phyloP scores from a whole-genome alignment of 495 filamentous ascomycete species.

The Neurospora sp. region DNA sequence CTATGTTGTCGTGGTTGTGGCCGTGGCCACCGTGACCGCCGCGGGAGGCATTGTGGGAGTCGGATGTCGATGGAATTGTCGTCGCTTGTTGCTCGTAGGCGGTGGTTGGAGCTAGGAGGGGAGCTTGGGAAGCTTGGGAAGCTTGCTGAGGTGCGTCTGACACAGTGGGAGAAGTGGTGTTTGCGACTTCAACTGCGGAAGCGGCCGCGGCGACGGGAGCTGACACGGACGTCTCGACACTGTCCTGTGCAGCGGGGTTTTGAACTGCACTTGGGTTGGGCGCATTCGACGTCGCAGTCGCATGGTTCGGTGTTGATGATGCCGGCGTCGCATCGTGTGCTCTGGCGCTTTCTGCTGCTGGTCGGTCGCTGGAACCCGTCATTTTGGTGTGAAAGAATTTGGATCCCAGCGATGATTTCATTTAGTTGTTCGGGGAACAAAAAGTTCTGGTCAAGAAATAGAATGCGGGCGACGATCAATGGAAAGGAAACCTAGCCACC shows the following conservation, averaged over 20 bases:
- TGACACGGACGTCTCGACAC: not conserved
- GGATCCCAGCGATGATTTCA: not conserved
- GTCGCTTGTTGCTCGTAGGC: not conserved
- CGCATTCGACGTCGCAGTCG: not conserved
- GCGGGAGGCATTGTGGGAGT: too few species aligned
- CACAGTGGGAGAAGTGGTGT: not conserved
- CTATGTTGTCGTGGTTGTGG: constrained; percentile 9
- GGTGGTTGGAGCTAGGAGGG: not conserved
- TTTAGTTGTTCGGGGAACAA: not conserved
- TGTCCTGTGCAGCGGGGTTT: not conserved
- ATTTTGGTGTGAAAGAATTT: not conserved
- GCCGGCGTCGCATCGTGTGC: not conserved
- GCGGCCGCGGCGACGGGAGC: not conserved
- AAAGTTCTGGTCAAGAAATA: not conserved
- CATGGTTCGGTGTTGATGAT: not conserved
- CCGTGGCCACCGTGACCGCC: too few species aligned
- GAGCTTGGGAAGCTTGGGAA: not conserved
- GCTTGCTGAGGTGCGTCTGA: not conserved
- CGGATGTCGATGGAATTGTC: too few species aligned
- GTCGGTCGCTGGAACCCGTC: not conserved
- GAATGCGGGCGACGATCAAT: not conserved
- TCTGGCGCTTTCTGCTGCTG: not conserved
- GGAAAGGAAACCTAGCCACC: too few species aligned
- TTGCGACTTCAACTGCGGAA: not conserved
- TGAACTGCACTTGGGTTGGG: not conserved